Evolutionary conservation across 768 basidiomycete species (phyloP), one percentile per base, ranked within the genome.

Genomic region (Boletus rubescentipes): DNA sequence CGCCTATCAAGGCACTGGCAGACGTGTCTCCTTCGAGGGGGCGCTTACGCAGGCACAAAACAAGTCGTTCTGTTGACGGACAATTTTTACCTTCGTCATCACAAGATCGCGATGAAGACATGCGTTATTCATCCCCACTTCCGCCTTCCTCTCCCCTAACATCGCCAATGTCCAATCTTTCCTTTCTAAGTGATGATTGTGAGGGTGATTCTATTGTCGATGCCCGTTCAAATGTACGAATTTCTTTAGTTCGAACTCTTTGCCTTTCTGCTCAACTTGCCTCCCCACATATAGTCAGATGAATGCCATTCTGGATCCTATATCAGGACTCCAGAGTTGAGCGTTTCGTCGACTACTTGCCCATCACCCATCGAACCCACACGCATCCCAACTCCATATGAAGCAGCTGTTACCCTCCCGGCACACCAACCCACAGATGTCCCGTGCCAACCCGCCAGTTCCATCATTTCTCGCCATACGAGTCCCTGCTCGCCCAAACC

Each of bases 111-210:
- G 49, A 67, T 15, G 65, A 67, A 21, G 60, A 62, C 15, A 42
- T 51, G 36, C 60, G 53, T 26, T 64, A 16, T 44, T 60, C 55
- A 34, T 68, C 70, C 18, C 35, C 64, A 38, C 66, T 67, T 46
- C 63, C 68, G 7, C 73, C 79, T 14, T 79, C 79, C 14, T 79
- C 79, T 2, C 78, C 79, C 20, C 70, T 73, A 6, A 60, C 73
- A 29, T 79, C 79, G 0, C 79, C 78, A 12, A 68, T 75, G 56
- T 73, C 75, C 21, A 59, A 61, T 34, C 65, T 72, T 35, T 66
- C 71, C 35, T 72, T 76, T 26, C 67, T 75, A 23, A 58, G 68
- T 66, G 57, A 64, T 34, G 61, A 61, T 14, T 46, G 21, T 4
- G 56, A 58, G 23, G 57, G 55, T 35, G 49, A 56, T 49, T 43